A percentile compares a stretch with the other conserved stretches of the same genome.
phyloP scores from a whole-genome alignment of 106 monocot species.

The Allium cepa region DNA sequence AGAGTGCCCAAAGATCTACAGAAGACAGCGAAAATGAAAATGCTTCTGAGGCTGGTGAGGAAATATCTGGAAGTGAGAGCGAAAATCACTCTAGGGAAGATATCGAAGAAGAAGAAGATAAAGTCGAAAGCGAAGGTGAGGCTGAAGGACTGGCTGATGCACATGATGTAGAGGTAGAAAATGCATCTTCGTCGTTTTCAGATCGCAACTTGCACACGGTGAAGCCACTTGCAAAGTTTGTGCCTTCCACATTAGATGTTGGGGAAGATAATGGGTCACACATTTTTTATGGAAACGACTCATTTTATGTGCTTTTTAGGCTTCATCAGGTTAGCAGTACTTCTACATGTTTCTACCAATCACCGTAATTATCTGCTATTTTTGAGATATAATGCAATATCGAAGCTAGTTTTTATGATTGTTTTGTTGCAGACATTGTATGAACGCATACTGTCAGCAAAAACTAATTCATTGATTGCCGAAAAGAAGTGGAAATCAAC shows the following conservation, averaged over 20 bases:
- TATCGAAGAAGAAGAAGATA: slow-evolving; percentile 52
- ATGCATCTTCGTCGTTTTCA: slow-evolving; percentile 46
- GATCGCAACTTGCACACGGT: slow-evolving; percentile 50
- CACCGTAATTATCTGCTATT: no score
- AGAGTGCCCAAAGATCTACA: slow-evolving; percentile 80
- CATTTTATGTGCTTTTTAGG: slow-evolving; percentile 90
- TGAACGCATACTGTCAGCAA: slow-evolving; percentile 88
- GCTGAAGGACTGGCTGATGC: slow-evolving; percentile 84
- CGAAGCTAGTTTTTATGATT: neutral
- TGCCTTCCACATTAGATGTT: slow-evolving; percentile 36
- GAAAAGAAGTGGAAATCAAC: slow-evolving; percentile 65
- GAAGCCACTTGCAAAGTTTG: slow-evolving; percentile 81
- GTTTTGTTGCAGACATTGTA: slow-evolving; percentile 63
- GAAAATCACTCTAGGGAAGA: slow-evolving; percentile 78
- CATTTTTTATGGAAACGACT: slow-evolving; percentile 88
- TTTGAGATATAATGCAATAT: neutral
- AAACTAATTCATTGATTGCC: slow-evolving; percentile 59
- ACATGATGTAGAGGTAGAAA: slow-evolving; percentile 61
- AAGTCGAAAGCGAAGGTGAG: slow-evolving; percentile 84
- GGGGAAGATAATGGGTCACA: slow-evolving; percentile 38
- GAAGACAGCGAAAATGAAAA: slow-evolving; percentile 92
- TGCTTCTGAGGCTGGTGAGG: slow-evolving; percentile 76
- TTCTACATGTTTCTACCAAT: no score
- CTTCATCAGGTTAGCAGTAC: slow-evolving; percentile 60
- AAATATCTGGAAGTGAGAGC: slow-evolving; percentile 73